phyloP scores from a whole-genome alignment of 2,329 filamentous ascomycete genomes.

The Gnomoniopsis smithogilvyi region DNA sequence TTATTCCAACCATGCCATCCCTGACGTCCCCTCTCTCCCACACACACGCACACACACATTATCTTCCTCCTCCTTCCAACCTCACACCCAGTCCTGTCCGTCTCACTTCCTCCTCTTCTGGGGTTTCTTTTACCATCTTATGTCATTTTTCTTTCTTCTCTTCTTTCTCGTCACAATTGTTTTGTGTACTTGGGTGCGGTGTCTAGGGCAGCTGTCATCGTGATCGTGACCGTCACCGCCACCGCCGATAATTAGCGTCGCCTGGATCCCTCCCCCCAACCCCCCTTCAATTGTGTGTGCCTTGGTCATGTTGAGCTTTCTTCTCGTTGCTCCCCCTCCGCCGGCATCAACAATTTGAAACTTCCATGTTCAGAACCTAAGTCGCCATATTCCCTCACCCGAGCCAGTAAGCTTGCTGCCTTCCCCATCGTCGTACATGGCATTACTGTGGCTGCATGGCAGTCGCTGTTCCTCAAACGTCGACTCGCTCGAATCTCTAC shows the following conservation, averaged over 20 bases:
- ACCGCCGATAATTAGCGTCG: not conserved
- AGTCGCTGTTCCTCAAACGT: slow-evolving; percentile 10
- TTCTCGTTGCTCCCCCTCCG: too few species aligned
- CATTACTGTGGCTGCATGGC: slow-evolving; percentile 19
- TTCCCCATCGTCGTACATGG: slow-evolving; percentile 15
- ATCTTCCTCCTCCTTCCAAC: slow-evolving; percentile 6
- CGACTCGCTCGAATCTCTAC: slow-evolving; percentile 1
- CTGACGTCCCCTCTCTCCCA: not conserved
- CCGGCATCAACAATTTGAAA: slow-evolving; percentile 1
- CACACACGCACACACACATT: slow-evolving; percentile 4
- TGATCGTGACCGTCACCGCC: not conserved
- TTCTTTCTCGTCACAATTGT: slow-evolving; percentile 1
- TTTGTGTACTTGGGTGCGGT: slow-evolving; percentile 8
- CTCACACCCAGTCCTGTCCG: not conserved
- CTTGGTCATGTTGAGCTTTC: too few species aligned
- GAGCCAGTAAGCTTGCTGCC: slow-evolving; percentile 15
- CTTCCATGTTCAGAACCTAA: slow-evolving; percentile 2
- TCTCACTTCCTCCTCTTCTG: slow-evolving; percentile 2
- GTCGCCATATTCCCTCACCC: not conserved
- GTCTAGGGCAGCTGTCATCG: slow-evolving; percentile 6
- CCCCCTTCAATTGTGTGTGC: too few species aligned
- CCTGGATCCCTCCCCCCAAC: too few species aligned
- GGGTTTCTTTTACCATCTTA: not conserved
- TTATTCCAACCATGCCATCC: not conserved
- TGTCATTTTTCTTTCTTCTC: slow-evolving; percentile 3